Percentiles rank a stretch among this genome's conserved stretches.
These are phyloP conservation scores for Mycosphaerella sp. DNA, from an alignment of 2,329 filamentous ascomycete genomes.

Conservation along the genomic window DNA sequence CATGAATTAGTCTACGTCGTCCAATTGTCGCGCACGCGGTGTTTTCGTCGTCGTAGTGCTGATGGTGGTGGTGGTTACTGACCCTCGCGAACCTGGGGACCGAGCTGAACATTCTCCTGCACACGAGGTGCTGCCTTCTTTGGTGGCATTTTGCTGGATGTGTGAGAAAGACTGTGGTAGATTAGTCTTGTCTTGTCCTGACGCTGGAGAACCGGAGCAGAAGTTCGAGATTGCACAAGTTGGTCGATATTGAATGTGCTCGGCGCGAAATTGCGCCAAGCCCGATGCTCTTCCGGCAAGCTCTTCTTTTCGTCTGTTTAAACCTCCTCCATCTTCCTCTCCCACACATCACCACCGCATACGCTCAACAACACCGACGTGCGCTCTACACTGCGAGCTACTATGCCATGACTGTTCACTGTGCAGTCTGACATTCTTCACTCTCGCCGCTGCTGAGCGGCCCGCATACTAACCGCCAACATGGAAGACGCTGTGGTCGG, in stretches of 20 bases:
- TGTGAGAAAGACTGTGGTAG: background rate
- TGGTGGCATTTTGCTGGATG: conserved; percentile 67
- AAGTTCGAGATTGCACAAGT: conserved; percentile 9
- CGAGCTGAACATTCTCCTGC: conserved; percentile 97
- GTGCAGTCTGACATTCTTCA: conserved; percentile 11
- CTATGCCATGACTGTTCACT: conserved; percentile 7
- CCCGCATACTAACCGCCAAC: conserved; percentile 25
- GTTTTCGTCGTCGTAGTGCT: background rate
- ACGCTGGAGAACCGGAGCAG: conserved; percentile 15
- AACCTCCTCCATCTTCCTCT: conserved; percentile 10
- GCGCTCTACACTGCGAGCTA: background rate
- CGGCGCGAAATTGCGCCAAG: conserved; percentile 15
- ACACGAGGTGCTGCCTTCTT: conserved; percentile 79
- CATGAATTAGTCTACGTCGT: conserved; percentile 20
- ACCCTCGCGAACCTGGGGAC: conserved; percentile 95
- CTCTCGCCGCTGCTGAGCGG: conserved; percentile 5
- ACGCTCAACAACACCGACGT: background rate
- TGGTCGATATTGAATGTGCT: background rate
- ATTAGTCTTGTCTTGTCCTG: conserved; percentile 24
- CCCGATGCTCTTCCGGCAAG: background rate
- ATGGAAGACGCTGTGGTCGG: conserved; percentile 73
- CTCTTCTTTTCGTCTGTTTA: background rate
- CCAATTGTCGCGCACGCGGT: conserved; percentile 12
- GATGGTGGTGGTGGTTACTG: conserved; percentile 34
- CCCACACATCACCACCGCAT: conserved; percentile 4